Evolutionary conservation across 2,329 filamentous ascomycete genomes (phyloP), one percentile per base, ranked within the genome.

Genomic region (Didymellaceae sp.): DNA sequence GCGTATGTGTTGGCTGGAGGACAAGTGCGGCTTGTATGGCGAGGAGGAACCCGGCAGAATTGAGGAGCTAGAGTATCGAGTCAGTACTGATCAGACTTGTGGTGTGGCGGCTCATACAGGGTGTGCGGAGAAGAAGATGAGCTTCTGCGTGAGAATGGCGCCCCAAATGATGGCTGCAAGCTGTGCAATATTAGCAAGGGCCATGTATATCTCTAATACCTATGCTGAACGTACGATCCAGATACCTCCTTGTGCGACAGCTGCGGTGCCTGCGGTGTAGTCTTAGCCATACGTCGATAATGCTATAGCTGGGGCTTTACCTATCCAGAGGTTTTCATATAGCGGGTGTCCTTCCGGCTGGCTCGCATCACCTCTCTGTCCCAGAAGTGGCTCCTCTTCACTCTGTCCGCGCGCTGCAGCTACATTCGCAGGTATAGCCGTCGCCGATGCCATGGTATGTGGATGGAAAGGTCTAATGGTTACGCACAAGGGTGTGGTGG

Each of bases 41-140:
- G 50, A 90, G 80, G 55, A 96, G 80, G 51, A 96, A 73, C 39
- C 86, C 91, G 49, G 88, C 75, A 59, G 76, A 82, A 65, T 84
- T 84, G 61, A 82, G 73, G 11, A 82, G 74, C 78, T 80, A 52
- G 17, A 11, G 4, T 6, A 6, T 8, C 6, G 9, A 13, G 33
- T 25, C 30, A 35, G 52, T 64, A 54, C 60, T 13, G 16, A 6
- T 16, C n/a, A 32, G 49, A 37, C n/a, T 28, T 45, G 26, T 14
- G 28, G 31, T 17, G 4, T 43, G 46, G 9, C 39, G 41, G 25
- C 78, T 80, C 75, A 83, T 68, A 97, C 86, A 6, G 93, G 93
- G 73, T 97, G 93, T 7, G 87, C 85, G 14, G 90, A 91, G 81
- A 97, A 96, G 63, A 96, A 85, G 30, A 90, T 89, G 55, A 95